Percentiles rank a stretch among this genome's conserved stretches.
Evolutionary conservation across 495 filamentous ascomycete genomes (phyloP).

Genomic region (Neurospora sp.): DNA sequence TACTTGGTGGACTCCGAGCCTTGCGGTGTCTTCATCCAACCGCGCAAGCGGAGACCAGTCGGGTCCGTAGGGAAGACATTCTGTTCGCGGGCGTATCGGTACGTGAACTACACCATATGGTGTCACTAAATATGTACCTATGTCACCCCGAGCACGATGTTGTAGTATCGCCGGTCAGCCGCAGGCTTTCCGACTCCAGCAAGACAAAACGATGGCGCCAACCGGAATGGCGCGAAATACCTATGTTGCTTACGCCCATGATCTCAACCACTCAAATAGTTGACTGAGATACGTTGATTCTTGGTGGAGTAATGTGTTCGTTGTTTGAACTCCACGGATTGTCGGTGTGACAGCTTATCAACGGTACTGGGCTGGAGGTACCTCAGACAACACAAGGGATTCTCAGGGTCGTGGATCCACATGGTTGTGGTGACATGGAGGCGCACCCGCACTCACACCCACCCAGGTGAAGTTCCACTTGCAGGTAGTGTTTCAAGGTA

Average conservation of each 20-base stretch:
- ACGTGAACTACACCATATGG: not conserved
- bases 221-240: not conserved
- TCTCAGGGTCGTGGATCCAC: not conserved
- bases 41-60: not conserved
- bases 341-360: not conserved
- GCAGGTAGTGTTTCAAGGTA: too few relatives aligned
- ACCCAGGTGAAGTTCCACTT: not conserved
- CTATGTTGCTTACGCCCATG: not conserved
- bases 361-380: not conserved
- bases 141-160: not conserved
- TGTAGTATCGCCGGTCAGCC: not conserved
- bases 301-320: not conserved
- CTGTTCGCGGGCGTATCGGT: not conserved
- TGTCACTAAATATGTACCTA: not conserved
- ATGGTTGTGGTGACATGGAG: not conserved
- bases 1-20: not conserved
- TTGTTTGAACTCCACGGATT: not conserved
- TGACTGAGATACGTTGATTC: not conserved
- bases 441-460: not conserved
- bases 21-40: not conserved
- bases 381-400: not conserved
- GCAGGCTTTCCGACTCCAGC: not conserved
- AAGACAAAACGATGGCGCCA: not conserved
- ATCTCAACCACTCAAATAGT: not conserved
- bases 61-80: not conserved